A percentile compares a stretch with the other conserved stretches of the same genome.
Conservation (phyloP, 352 stramenopile genomes). For the Albugo laibachii region DNA sequence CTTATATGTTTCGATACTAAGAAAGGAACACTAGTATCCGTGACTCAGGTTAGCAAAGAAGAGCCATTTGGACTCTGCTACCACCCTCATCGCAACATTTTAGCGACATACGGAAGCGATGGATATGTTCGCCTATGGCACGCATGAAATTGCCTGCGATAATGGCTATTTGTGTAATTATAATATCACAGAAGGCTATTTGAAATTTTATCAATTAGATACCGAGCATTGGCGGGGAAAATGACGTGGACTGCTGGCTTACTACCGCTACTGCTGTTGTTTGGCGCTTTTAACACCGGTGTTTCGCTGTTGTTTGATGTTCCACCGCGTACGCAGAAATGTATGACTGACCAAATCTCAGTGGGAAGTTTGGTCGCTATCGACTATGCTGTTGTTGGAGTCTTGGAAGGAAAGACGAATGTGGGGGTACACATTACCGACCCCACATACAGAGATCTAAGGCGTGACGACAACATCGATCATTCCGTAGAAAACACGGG, state of each 20-base stretch:
- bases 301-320: slow-evolving; percentile 27
- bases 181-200: no score
- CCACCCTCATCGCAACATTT: slow-evolving; percentile 76
- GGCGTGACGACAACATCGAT: slow-evolving; percentile 72
- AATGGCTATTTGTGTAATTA: no score
- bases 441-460: slow-evolving; percentile 53
- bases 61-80: slow-evolving; percentile 64
- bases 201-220: no score
- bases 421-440: slow-evolving; percentile 56
- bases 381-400: slow-evolving; percentile 51
- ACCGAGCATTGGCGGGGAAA: no score
- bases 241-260: no score
- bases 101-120: slow-evolving; percentile 78
- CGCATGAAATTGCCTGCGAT: slow-evolving; percentile 14
- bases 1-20: slow-evolving; percentile 45
- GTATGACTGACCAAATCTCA: slow-evolving; percentile 66
- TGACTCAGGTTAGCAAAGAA: slow-evolving; percentile 67
- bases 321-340: slow-evolving; percentile 44
- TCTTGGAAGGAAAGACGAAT: slow-evolving; percentile 36
- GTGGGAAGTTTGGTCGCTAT: slow-evolving; percentile 58
- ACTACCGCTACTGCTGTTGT: no score
- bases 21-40: slow-evolving; percentile 21
- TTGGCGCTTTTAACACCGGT: no score
- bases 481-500: slow-evolving; percentile 57
- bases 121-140: slow-evolving; percentile 71